Evolutionary conservation across 1,139 yeast species (phyloP), one percentile per base, ranked within the genome.

Genomic region (Lodderomyces margitis): DNA sequence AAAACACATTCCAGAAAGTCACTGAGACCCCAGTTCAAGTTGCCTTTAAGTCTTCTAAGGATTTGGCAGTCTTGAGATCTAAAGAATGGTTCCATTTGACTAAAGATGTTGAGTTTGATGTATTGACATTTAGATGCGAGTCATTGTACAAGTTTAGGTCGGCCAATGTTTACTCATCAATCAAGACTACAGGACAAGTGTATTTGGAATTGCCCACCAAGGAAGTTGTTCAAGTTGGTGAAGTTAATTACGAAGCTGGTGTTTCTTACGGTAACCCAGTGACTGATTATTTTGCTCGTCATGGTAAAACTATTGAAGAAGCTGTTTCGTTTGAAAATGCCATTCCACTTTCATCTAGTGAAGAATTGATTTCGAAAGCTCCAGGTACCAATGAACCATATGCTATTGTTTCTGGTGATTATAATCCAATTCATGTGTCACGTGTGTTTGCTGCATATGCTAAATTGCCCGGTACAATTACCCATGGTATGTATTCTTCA

Each of bases 401-500:
- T 62, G 98, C 97, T 49, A 87, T 83, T 59, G 97, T 92, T 35
- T 92, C 98, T 50, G 98, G 98, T 61, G 99, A 92, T 66, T 91
- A 80, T 81, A 92, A 92, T 68, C 98, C 99, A 52, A 92, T 92
- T 56, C 99, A 92, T 64, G 98, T 92, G 51, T 87, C 96, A 31
- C 84, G 96, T 64, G 94, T 89, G 39, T 92, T 92, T 68, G 92
- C 98, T 46, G 78, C 82, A 50, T 92, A 92, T 61, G 98, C 96
- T 43, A 83, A 82, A 58, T 77, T 92, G 59, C 96, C 96, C 48
- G 98, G 98, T 54, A 92, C 98, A 34, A 92, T 92, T 58, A 92
- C 98, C 30, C 98, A 94, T 60, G 99, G 99, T 61, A 92, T 92
- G 98, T 94, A 81, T 77, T 87, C 97, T 16, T 87, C 96, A 59